A percentile compares a stretch with the other conserved stretches of the same genome.
phyloP scores from a whole-genome alignment of 495 filamentous ascomycete genomes.

The Glonium stellatum region DNA sequence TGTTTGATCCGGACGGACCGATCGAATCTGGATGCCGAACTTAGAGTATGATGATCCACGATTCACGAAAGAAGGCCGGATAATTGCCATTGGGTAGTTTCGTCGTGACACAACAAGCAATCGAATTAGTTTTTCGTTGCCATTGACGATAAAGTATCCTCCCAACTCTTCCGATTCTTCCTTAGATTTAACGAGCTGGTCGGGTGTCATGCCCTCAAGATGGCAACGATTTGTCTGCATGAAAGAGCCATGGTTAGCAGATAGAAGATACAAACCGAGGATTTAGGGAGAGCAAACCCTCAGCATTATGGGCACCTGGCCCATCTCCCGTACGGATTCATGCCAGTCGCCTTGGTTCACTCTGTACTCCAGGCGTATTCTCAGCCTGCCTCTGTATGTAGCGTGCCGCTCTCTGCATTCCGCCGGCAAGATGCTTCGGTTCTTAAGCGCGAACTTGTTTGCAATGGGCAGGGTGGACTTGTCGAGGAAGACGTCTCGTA shows the following conservation, averaged over 20 bases:
- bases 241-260: constrained; percentile 14
- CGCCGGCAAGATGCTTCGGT: constrained; percentile 78
- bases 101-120: constrained; percentile 80
- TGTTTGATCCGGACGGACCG: constrained; percentile 88
- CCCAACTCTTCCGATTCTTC: constrained; percentile 91
- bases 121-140: constrained; percentile 92
- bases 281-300: constrained; percentile 45
- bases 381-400: constrained; percentile 82
- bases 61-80: constrained; percentile 77
- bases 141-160: constrained; percentile 92
- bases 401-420: constrained; percentile 93
- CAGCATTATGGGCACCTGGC: constrained; percentile 87
- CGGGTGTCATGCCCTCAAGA: constrained; percentile 73
- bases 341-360: constrained; percentile 80
- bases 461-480: constrained; percentile 63
- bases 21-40: constrained; percentile 84
- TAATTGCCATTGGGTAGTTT: constrained; percentile 91
- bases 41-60: constrained; percentile 80
- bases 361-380: constrained; percentile 68
- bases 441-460: constrained; percentile 70
- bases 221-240: constrained; percentile 78
- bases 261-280: constrained; percentile 1
- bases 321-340: constrained; percentile 73
- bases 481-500: constrained; percentile 70
- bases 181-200: constrained; percentile 72